Base-by-base conservation (phyloP, 1,139 yeast species). In the Hansenula lynferdii region DNA sequence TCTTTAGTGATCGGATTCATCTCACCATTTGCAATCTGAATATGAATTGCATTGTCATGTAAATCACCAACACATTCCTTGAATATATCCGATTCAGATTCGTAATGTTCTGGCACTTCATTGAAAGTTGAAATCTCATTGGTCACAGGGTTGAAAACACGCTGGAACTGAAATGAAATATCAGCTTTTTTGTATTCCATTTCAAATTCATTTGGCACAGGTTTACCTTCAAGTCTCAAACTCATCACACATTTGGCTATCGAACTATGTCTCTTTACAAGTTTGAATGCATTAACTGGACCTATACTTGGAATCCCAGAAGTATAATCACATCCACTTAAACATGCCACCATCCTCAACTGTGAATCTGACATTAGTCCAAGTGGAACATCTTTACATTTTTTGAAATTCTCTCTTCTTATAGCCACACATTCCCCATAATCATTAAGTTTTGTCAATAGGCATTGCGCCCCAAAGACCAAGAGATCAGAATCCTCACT, bases 251-350 rank as follows among this genome's bases (percentile, higher is more conserved):
- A 73, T 31, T 77, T 65, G 6, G 80, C 80, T 45, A 80, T 68
- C 3, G 68, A 68, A 24, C 65, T 60, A 51, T 70, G 70, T 45
- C 72, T 69, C 39, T 69, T 67, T 2, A 87, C 80, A 35, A 83
- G 56, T 36, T 67, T 68, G 43, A 85, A 76, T 0, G 97, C 96
- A 26, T 83, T 84, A 36, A 80, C 76, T 12, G 89, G 67, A 0
- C 98, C 99, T 24, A 92, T 69, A 6, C 85, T 84, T 0, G 84
- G 77, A 8, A 92, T 67, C 0, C 98, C 98, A 41, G 78, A 77
- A 0, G 97, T 86, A 56, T 94, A 94, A 60, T 94, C 99, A 62
- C 99, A 94, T 0, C 99, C 99, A 7, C 96, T 77, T 7, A 94
- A 59, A 56, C 90, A 83, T 1, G 96, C 98, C 61, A 87, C 76